These are phyloP conservation scores for Lathyrus sativus DNA, from an alignment of 306 rosid species.

Conservation along the genomic window DNA sequence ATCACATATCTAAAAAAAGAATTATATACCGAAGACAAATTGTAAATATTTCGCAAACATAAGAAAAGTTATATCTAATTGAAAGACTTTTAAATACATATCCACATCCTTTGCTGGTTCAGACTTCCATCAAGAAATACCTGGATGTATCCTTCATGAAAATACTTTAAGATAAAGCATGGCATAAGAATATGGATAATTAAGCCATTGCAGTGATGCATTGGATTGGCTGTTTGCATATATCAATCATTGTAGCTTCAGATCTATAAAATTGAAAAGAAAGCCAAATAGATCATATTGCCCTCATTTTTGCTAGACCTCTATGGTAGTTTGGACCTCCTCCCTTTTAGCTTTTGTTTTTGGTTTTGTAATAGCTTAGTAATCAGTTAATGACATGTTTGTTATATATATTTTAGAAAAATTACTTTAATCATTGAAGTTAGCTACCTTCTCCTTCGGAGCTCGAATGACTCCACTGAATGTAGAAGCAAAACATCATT, in stretches of 20 bases:
- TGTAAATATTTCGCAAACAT: neutral
- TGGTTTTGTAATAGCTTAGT: slow-evolving; percentile 42
- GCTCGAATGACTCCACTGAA: slow-evolving; percentile 91
- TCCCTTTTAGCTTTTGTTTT: slow-evolving; percentile 91
- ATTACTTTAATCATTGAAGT: neutral
- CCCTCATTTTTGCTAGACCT: slow-evolving; percentile 90
- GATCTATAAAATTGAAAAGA: slow-evolving; percentile 85
- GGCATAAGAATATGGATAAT: no score
- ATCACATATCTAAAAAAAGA: slow-evolving; percentile 78
- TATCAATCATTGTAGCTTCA: slow-evolving; percentile 98
- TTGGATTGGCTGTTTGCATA: slow-evolving; percentile 93
- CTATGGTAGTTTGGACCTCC: slow-evolving; percentile 98
- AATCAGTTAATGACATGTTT: slow-evolving; percentile 26
- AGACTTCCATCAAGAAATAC: slow-evolving; percentile 97
- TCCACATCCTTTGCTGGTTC: slow-evolving; percentile 99
- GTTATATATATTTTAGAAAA: no score
- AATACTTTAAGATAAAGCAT: no score
- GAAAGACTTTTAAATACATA: slow-evolving; percentile 42
- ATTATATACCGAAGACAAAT: slow-evolving; percentile 25
- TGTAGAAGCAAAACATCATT: slow-evolving; percentile 95
- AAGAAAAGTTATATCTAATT: slow-evolving; percentile 10
- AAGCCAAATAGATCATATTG: slow-evolving; percentile 35
- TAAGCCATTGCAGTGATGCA: slow-evolving; percentile 82
- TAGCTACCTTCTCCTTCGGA: slow-evolving; percentile 86
- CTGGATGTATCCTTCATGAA: slow-evolving; percentile 81